These are phyloP conservation scores for Cladophialophora exuberans DNA, from an alignment of 2,329 filamentous ascomycete genomes.

Conservation along the genomic window DNA sequence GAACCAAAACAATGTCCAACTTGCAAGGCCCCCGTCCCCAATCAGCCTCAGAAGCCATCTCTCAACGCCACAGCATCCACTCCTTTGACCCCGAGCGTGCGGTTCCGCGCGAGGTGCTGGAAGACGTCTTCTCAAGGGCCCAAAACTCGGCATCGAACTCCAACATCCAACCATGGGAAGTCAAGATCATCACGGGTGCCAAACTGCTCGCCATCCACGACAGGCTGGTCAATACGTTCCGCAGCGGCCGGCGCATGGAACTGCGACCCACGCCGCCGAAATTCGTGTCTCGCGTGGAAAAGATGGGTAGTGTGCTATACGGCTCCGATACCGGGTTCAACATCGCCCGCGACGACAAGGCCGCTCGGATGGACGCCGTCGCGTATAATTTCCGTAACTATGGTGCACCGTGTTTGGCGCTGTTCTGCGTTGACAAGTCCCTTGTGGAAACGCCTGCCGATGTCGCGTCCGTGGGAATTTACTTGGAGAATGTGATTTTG, in stretches of 20 bases:
- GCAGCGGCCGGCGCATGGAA: background rate
- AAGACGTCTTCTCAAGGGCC: background rate
- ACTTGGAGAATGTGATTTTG: slow-evolving; percentile 2
- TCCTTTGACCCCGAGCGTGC: background rate
- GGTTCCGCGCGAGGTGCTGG: background rate
- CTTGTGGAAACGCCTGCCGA: background rate
- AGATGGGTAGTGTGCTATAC: background rate
- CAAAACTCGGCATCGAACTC: slow-evolving; percentile 2
- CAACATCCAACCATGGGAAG: slow-evolving; percentile 1
- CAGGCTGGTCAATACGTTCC: background rate
- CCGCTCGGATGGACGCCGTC: background rate
- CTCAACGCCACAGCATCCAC: slow-evolving; percentile 1
- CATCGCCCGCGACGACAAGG: background rate
- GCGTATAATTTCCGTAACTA: background rate
- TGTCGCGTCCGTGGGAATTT: background rate
- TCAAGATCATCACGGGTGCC: background rate
- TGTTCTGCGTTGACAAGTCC: background rate
- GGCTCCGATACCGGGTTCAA: background rate
- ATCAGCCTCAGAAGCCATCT: background rate
- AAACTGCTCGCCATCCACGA: background rate
- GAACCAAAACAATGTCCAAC: background rate
- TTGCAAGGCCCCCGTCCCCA: background rate
- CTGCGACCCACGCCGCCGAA: background rate
- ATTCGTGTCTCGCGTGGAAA: background rate
- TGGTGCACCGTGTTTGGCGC: background rate